Conservation (phyloP, 371 early-diverging fungal genomes). For the Zopfochytrium polystomum region DNA sequence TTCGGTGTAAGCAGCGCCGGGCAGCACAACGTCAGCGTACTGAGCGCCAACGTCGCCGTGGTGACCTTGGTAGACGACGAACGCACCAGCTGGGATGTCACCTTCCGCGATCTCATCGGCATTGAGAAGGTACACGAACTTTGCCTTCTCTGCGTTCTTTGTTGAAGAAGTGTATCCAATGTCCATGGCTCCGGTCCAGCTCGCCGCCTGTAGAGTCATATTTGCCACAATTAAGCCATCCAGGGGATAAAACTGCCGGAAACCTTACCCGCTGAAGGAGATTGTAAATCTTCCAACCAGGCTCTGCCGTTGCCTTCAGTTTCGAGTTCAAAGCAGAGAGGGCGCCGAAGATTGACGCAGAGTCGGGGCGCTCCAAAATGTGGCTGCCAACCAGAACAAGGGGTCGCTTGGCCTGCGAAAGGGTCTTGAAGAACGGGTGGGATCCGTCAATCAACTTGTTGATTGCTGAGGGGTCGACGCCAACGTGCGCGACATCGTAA, state of each 20-base stretch:
- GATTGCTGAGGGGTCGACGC: conserved; percentile 64
- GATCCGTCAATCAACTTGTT: conserved; percentile 70
- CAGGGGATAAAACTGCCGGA: conserved; percentile 21
- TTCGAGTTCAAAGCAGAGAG: conserved; percentile 58
- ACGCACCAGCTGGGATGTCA: conserved; percentile 84
- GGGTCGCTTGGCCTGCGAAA: conserved; percentile 84
- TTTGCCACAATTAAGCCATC: conserved; percentile 7
- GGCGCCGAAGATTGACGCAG: conserved; percentile 64
- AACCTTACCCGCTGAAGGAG: conserved; percentile 85
- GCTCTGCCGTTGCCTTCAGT: conserved; percentile 66
- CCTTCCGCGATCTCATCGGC: conserved; percentile 79
- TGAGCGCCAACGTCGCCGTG: conserved; percentile 96
- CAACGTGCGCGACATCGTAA: conserved; percentile 88
- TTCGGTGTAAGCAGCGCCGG: conserved; percentile 96
- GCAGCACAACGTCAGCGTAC: conserved; percentile 92
- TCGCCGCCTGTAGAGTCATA: conserved; percentile 60
- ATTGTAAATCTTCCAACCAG: conserved; percentile 86
- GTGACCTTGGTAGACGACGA: conserved; percentile 98
- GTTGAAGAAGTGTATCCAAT: conserved; percentile 72
- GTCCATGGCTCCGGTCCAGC: conserved; percentile 84
- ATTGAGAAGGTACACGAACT: conserved; percentile 87
- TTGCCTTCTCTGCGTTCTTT: conserved; percentile 42
- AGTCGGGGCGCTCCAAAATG: conserved; percentile 71
- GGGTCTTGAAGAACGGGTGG: conserved; percentile 72
- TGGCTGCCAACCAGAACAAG: conserved; percentile 86